phyloP scores from a whole-genome alignment of 768 basidiomycete species.

The Termitomyces sp. region DNA sequence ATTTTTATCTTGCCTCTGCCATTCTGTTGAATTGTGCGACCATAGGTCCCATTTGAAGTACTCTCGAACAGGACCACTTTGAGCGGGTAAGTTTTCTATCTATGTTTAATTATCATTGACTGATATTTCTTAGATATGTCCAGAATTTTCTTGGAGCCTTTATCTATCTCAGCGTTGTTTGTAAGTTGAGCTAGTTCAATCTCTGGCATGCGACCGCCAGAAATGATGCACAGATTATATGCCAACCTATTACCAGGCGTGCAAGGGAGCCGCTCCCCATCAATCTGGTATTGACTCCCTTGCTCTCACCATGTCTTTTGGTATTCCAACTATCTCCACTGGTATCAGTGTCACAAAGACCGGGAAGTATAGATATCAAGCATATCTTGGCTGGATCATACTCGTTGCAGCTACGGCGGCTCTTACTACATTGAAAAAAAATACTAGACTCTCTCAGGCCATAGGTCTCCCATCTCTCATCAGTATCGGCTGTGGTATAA shows the following conservation, averaged over 20 bases:
- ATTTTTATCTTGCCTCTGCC: too few relatives aligned
- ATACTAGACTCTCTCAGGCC: conserved; percentile 11
- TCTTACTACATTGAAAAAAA: background rate
- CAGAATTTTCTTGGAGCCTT: too few relatives aligned
- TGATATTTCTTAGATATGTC: too few relatives aligned
- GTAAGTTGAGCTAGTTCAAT: too few relatives aligned
- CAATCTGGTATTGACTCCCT: conserved; percentile 38
- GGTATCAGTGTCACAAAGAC: conserved; percentile 21
- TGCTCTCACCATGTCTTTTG: conserved; percentile 29
- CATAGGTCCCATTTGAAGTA: conserved; percentile 13
- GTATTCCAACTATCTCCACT: conserved; percentile 32
- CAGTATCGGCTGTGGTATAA: conserved; percentile 1
- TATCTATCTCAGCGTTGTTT: background rate
- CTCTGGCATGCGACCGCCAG: too few relatives aligned
- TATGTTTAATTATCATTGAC: too few relatives aligned
- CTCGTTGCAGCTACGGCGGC: background rate
- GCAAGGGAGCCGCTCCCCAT: conserved; percentile 35
- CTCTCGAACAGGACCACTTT: conserved; percentile 35
- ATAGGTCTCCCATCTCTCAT: conserved; percentile 5
- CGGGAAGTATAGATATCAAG: conserved; percentile 1
- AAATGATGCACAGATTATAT: conserved; percentile 38
- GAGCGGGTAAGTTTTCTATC: conserved; percentile 37
- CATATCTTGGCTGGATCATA: conserved; percentile 2
- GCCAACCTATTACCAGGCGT: conserved; percentile 48
- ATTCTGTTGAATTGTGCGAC: background rate